phyloP scores from a whole-genome alignment of 2,329 filamentous ascomycete genomes.

The Ophiocordyceps australis region DNA sequence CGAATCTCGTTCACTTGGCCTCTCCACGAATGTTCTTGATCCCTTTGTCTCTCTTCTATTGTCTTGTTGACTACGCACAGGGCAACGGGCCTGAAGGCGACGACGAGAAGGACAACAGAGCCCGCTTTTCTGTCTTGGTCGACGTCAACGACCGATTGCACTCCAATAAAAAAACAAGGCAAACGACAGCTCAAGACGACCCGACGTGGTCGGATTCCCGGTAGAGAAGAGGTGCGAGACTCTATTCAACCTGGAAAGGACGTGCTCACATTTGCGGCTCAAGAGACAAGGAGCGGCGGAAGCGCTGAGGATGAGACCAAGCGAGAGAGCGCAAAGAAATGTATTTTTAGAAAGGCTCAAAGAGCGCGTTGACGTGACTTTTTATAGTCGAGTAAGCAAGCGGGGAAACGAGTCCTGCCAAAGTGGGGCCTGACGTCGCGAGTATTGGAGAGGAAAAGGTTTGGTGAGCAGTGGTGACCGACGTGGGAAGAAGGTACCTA shows the following conservation, averaged over 20 bases:
- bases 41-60: conserved; percentile 7
- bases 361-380: conserved; percentile 3
- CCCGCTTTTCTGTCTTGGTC: conserved; percentile 16
- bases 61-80: conserved; percentile 19
- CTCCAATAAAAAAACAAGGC: conserved; percentile 10
- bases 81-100: conserved; percentile 14
- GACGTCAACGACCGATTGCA: conserved; percentile 16
- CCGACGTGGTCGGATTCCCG: too few species aligned
- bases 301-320: too few species aligned
- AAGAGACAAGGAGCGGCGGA: conserved; percentile 2
- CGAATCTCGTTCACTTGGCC: conserved; percentile 11
- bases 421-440: conserved; percentile 16
- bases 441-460: conserved; percentile 13
- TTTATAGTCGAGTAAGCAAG: too few species aligned
- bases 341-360: conserved; percentile 3
- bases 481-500: conserved; percentile 29
- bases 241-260: conserved; percentile 3
- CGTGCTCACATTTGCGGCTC: conserved; percentile 5
- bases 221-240: neutral
- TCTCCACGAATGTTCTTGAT: conserved; percentile 5
- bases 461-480: conserved; percentile 16
- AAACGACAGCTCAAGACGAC: conserved; percentile 14
- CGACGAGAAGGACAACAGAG: conserved; percentile 13
- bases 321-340: conserved; percentile 2
- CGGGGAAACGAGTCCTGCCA: conserved; percentile 6